A percentile compares a stretch with the other conserved stretches of the same genome.
These are phyloP conservation scores for Hymenoscyphus scutula DNA, from an alignment of 2,329 filamentous ascomycete species.

Conservation along the genomic window DNA sequence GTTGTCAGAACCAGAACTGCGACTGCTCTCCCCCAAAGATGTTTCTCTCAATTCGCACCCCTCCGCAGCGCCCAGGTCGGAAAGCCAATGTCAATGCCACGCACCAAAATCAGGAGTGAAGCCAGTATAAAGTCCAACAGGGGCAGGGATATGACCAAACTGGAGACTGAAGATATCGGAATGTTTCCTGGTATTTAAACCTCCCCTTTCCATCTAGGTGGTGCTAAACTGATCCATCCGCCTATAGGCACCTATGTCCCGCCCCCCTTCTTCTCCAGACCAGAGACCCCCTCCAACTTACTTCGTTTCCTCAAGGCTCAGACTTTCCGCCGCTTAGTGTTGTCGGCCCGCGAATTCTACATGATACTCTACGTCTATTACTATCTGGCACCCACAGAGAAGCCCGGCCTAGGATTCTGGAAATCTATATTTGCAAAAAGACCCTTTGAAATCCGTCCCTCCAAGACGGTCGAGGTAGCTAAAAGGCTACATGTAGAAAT, in stretches of 20 bases:
- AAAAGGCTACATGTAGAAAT: constrained; percentile 59
- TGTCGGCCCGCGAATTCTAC: constrained; percentile 23
- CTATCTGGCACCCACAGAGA: constrained; percentile 3
- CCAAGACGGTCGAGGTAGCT: constrained; percentile 53
- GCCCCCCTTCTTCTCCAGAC: constrained; percentile 21
- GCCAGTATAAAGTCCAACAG: background rate
- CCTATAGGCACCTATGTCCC: constrained; percentile 23
- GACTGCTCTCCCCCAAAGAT: background rate
- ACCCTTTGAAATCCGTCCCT: constrained; percentile 28
- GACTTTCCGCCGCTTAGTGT: constrained; percentile 30
- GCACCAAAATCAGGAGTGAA: constrained; percentile 11
- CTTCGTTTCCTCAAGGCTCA: constrained; percentile 18
- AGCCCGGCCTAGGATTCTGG: background rate
- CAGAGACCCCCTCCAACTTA: constrained; percentile 17
- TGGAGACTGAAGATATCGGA: constrained; percentile 19
- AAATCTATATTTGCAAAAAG: background rate
- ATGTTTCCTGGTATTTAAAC: constrained; percentile 27
- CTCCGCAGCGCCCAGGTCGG: constrained; percentile 6
- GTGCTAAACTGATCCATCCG: background rate
- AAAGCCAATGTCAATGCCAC: constrained; percentile 6
- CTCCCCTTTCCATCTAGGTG: background rate
- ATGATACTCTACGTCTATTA: constrained; percentile 16
- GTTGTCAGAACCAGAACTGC: background rate
- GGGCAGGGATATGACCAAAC: background rate
- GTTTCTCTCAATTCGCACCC: constrained; percentile 10